phyloP scores from a whole-genome alignment of 345 rosid genomes.

The Eucalyptus marginata region DNA sequence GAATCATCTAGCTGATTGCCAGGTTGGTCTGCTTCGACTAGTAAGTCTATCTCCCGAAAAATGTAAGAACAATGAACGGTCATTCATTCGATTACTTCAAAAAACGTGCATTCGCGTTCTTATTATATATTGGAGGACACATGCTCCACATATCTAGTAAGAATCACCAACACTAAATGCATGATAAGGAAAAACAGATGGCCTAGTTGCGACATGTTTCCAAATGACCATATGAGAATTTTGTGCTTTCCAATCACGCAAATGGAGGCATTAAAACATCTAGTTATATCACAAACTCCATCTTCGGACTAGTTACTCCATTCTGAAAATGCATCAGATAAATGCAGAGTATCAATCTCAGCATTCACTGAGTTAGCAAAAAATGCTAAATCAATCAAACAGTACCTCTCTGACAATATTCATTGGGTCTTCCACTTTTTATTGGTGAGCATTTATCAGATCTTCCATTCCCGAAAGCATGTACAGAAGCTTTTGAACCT shows the following conservation, averaged over 20 bases:
- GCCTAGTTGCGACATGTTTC: background rate
- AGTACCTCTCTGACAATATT: conserved; percentile 86
- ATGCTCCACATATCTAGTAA: background rate
- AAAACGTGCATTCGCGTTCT: background rate
- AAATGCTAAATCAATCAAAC: background rate
- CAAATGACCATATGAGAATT: background rate
- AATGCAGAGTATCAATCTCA: background rate
- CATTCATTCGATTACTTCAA: background rate
- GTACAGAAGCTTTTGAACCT: background rate
- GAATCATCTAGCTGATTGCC: conserved; percentile 86
- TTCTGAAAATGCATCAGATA: background rate
- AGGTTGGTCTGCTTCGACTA: conserved; percentile 90
- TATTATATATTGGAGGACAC: background rate
- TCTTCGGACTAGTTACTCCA: background rate
- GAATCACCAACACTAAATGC: background rate
- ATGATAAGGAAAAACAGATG: background rate
- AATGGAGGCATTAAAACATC: background rate
- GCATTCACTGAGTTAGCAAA: background rate
- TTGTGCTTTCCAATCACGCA: background rate
- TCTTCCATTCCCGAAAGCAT: conserved; percentile 75
- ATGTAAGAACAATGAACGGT: background rate
- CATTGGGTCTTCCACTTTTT: conserved; percentile 91
- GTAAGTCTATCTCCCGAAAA: conserved; percentile 79
- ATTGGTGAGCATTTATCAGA: conserved; percentile 85
- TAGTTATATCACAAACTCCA: background rate